A percentile compares a stretch with the other conserved stretches of the same genome.
Conservation (phyloP, 2,329 filamentous ascomycete species). For the Aspergillus sergii region DNA sequence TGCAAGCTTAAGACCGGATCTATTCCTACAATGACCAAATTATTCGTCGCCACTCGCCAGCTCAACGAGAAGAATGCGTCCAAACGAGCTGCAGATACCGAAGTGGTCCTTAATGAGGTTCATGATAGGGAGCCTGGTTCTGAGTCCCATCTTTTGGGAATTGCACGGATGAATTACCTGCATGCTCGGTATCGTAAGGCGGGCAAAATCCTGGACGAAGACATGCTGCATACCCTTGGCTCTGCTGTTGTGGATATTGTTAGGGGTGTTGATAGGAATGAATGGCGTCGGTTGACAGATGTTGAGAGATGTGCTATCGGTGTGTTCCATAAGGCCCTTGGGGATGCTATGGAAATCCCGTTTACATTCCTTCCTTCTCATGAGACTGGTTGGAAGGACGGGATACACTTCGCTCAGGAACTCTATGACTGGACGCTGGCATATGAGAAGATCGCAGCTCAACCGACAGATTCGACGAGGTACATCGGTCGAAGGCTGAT, state of each 20-base stretch:
- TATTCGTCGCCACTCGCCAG: constrained; percentile 49
- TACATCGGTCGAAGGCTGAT: background rate
- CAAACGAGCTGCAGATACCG: constrained; percentile 53
- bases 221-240: constrained; percentile 62
- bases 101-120: constrained; percentile 47
- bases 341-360: constrained; percentile 66
- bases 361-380: constrained; percentile 24
- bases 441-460: constrained; percentile 8
- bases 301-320: constrained; percentile 65
- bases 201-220: constrained; percentile 58
- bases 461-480: constrained; percentile 11
- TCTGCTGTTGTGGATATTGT: constrained; percentile 64
- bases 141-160: constrained; percentile 46
- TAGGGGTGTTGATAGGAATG: constrained; percentile 61
- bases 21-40: constrained; percentile 50
- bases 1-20: constrained; percentile 43
- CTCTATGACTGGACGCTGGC: constrained; percentile 11
- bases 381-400: constrained; percentile 27
- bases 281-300: constrained; percentile 66
- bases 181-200: constrained; percentile 55
- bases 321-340: constrained; percentile 64
- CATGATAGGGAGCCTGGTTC: constrained; percentile 37
- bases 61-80: constrained; percentile 44
- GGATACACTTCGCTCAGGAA: constrained; percentile 26
- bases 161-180: constrained; percentile 63